Evolutionary conservation across 129 eudicot species (phyloP).

Genomic region (Centella asiatica): DNA sequence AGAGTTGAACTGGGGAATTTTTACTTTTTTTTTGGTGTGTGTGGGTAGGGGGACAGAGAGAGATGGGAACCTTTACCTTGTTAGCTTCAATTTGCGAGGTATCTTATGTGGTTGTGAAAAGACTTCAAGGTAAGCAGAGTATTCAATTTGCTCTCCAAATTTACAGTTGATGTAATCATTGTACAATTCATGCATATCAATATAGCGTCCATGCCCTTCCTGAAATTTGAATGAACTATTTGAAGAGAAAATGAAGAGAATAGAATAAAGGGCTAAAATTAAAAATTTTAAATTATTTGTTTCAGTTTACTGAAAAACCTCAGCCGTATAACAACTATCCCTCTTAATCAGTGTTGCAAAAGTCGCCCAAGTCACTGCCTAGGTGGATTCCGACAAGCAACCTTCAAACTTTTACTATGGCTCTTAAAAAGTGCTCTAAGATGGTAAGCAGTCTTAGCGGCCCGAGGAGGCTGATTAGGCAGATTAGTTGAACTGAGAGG

Average conservation of each 20-base stretch:
- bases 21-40: too few species aligned
- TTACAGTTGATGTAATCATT: conserved; percentile 77
- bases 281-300: background rate
- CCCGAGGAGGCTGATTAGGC: too few species aligned
- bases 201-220: conserved; percentile 90
- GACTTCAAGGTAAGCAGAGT: conserved; percentile 65
- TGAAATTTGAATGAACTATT: conserved; percentile 37
- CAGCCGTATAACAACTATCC: too few species aligned
- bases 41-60: background rate
- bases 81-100: conserved; percentile 60
- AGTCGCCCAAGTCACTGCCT: too few species aligned
- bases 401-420: too few species aligned
- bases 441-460: too few species aligned
- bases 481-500: too few species aligned
- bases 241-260: background rate
- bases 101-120: conserved; percentile 63
- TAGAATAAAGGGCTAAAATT: background rate
- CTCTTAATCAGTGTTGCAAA: too few species aligned
- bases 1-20: too few species aligned
- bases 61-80: conserved; percentile 38
- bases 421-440: too few species aligned
- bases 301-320: background rate
- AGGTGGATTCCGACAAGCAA: too few species aligned
- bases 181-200: conserved; percentile 85
- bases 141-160: conserved; percentile 71